These are phyloP conservation scores for Nothopassalora personata DNA, from an alignment of 2,329 filamentous ascomycete genomes.

Conservation along the genomic window DNA sequence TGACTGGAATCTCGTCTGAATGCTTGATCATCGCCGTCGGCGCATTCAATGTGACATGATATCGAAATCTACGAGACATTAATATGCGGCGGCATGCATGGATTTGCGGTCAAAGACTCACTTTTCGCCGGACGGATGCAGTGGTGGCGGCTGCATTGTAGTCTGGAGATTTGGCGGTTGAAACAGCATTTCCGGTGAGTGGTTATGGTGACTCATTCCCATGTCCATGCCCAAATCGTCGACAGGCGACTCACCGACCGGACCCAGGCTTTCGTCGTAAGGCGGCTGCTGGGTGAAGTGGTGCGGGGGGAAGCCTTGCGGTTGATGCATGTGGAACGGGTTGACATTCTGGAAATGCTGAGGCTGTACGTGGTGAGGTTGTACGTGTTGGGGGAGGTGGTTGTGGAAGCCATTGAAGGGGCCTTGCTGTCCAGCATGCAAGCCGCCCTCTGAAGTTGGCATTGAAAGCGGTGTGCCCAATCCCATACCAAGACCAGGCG, in stretches of 20 bases:
- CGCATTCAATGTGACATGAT: slow-evolving; percentile 82
- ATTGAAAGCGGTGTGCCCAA: slow-evolving; percentile 79
- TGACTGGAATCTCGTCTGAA: slow-evolving; percentile 86
- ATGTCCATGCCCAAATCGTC: slow-evolving; percentile 51
- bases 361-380: slow-evolving; percentile 46
- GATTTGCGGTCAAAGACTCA: slow-evolving; percentile 29
- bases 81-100: slow-evolving; percentile 16
- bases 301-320: slow-evolving; percentile 64
- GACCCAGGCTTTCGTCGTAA: slow-evolving; percentile 67
- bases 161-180: slow-evolving; percentile 45
- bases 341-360: slow-evolving; percentile 59
- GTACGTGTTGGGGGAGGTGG: slow-evolving; percentile 55
- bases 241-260: slow-evolving; percentile 62
- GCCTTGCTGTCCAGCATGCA: slow-evolving; percentile 55
- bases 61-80: slow-evolving; percentile 63
- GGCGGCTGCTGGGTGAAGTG: slow-evolving; percentile 75
- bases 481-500: slow-evolving; percentile 59
- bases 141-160: slow-evolving; percentile 41
- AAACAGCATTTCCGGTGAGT: slow-evolving; percentile 56
- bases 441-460: slow-evolving; percentile 61
- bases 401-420: slow-evolving; percentile 63
- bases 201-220: slow-evolving; percentile 54
- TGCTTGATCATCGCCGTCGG: slow-evolving; percentile 95
- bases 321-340: slow-evolving; percentile 58
- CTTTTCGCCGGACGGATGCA: slow-evolving; percentile 44